Evolutionary conservation across 495 filamentous ascomycete genomes (phyloP), one percentile per base, ranked within the genome.

Genomic region (Evernia prunastri): DNA sequence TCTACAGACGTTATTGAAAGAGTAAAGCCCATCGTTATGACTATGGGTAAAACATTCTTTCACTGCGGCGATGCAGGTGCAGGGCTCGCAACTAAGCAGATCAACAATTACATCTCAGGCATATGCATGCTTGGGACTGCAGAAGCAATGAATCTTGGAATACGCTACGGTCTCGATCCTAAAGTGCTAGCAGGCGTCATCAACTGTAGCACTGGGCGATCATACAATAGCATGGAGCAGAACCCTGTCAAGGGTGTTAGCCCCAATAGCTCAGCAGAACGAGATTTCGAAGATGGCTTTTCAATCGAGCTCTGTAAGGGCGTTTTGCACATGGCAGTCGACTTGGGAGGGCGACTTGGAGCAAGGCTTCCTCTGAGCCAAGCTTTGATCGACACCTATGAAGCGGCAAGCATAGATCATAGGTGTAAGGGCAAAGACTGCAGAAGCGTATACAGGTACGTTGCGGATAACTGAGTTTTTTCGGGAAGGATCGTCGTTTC

Each of bases 301-400:
- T 59, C 58, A 9, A 59, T 59, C n/a, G 39, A 59, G 58, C 25
- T 59, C 29, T 59, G 58, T 5, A 25, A 42, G 39, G 58, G 58
- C 25, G 37, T 59, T 59, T 59, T 59, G 58, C 23, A 59, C 23
- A 43, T 59, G 27, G 58, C 56, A 9, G 17, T 59, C 13, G n/a
- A 79, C 74, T 29, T 42, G 58, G 58, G 36, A 17, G 58, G 45
- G 18, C 27, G 40, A 27, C 20, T 59, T 59, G 57, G 57, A n/a
- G 57, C 36, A 39, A 59, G 58, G 58, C n/a, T 59, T 31, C 27
- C 23, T 20, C 39, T 59, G 39, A 59, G 23, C 25, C 39, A 11
- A n/a, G 58, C 17, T 25, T 18, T 43, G 58, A 45, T 45, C 9
- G 43, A 45, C 0, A 23, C 43, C 3, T 45, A n/a, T 45, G 43